These are phyloP conservation scores for Fagopyrum tataricum DNA, from an alignment of 148 eudicot species.

Conservation along the genomic window DNA sequence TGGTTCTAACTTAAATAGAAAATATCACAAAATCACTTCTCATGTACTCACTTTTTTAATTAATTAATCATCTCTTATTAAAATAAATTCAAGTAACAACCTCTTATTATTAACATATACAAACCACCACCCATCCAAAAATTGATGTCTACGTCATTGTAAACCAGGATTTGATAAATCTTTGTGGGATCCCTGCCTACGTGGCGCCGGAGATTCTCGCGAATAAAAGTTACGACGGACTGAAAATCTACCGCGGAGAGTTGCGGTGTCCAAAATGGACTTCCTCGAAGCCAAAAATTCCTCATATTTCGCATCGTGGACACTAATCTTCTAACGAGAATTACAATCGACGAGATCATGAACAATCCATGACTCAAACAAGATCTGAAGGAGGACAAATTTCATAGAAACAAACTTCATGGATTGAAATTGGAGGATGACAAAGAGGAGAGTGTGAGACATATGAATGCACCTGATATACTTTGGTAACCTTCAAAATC, in stretches of 20 bases:
- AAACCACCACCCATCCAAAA: too few relatives aligned
- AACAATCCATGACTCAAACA: slow-evolving; percentile 61
- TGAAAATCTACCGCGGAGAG: slow-evolving; percentile 62
- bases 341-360: slow-evolving; percentile 43
- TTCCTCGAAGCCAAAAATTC: slow-evolving; percentile 39
- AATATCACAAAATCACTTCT: too few relatives aligned
- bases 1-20: too few relatives aligned
- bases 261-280: slow-evolving; percentile 59
- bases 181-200: slow-evolving; percentile 85
- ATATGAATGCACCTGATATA: slow-evolving; percentile 57
- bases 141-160: too few relatives aligned
- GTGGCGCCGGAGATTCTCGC: slow-evolving; percentile 75
- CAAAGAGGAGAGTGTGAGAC: background rate
- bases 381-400: slow-evolving; percentile 30
- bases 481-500: slow-evolving; percentile 58
- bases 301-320: slow-evolving; percentile 49
- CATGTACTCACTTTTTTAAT: too few relatives aligned
- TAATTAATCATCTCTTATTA: too few relatives aligned
- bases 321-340: slow-evolving; percentile 50
- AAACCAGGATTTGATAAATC: too few relatives aligned
- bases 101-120: too few relatives aligned
- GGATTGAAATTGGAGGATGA: slow-evolving; percentile 14
- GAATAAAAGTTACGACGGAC: slow-evolving; percentile 66
- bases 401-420: slow-evolving; percentile 1
- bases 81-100: too few relatives aligned